Percentiles rank a stretch among this genome's conserved stretches.
These are phyloP conservation scores for Aspergillus chevalieri DNA, from an alignment of 2,329 filamentous ascomycete genomes.

Conservation along the genomic window DNA sequence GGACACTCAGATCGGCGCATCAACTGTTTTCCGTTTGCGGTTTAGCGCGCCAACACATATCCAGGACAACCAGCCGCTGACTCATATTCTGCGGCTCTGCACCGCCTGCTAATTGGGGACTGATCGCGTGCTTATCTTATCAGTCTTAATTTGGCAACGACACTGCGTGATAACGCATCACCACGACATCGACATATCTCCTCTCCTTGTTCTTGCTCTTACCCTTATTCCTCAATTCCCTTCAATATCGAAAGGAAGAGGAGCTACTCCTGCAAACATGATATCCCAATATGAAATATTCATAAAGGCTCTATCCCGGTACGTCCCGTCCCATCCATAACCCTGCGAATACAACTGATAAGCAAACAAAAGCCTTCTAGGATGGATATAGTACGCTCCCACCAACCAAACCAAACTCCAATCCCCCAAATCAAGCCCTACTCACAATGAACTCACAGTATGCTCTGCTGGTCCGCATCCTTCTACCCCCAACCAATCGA, in stretches of 20 bases:
- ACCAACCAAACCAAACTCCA: background rate
- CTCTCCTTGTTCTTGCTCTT: background rate
- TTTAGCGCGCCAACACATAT: constrained; percentile 35
- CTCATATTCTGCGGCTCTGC: constrained; percentile 8
- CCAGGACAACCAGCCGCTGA: constrained; percentile 33
- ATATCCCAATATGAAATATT: constrained; percentile 29
- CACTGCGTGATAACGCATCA: background rate
- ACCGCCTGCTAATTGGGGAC: constrained; percentile 16
- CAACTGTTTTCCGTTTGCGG: constrained; percentile 38
- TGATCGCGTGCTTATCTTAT: constrained; percentile 20
- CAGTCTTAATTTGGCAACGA: constrained; percentile 3
- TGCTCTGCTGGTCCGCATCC: constrained; percentile 71
- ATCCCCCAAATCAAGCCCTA: background rate
- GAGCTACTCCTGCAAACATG: constrained; percentile 14
- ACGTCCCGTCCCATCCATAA: constrained; percentile 7
- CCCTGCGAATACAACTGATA: constrained; percentile 11
- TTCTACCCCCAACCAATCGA: constrained; percentile 88
- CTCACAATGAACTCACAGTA: constrained; percentile 30
- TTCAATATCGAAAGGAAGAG: background rate
- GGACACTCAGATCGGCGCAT: constrained; percentile 9
- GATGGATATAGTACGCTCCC: constrained; percentile 61
- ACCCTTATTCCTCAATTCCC: constrained; percentile 1
- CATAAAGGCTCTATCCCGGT: constrained; percentile 39
- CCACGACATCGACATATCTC: background rate
- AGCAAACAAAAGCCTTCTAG: constrained; percentile 55